Evolutionary conservation across 2,329 filamentous ascomycete species (phyloP), one percentile per base, ranked within the genome.

Genomic region (Stagonosporopsis tanaceti): DNA sequence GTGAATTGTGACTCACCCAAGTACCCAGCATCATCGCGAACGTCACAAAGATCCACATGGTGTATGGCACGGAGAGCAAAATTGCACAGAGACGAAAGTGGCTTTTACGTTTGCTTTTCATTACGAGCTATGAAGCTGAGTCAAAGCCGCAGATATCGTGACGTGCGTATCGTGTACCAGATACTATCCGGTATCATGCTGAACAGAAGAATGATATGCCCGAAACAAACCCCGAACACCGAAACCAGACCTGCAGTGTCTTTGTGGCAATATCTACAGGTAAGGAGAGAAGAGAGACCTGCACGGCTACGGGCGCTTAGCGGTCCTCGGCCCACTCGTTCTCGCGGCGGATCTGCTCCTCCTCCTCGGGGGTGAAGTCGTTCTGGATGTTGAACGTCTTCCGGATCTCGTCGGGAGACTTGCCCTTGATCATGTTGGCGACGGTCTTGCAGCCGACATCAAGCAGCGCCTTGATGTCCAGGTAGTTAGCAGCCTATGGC

Each of bases 371-470:
- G 0, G 95, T 98, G 81, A 99, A 99, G 78, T 99, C 95, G 72
- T 99, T 99, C 73, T 96, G 95, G 73, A 99, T 99, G 82, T 99
- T 99, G 84, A 99, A 99, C 0, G 95, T 99, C 85, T 98, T 99
- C 48, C 95, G 91, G 72, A 99, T 99, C 83, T 99, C 95, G 78
- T 99, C 95, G 3, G 95, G 95, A 0, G 93, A 97, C 85, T 99
- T 99, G 81, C 95, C 95, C 90, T 99, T 99, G 85, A 99, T 99
- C 95, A 99, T 99, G 82, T 99, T 99, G 61, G 95, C 95, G 15
- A 99, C 95, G 0, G 95, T 99, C 87, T 99, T 99, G 87, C 95
- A 99, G 61, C 95, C 95, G 59, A 98, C 94, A 65, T 99, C 95
- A 27, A 99, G 89, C 1, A 99, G 90, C 1, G 93, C 90, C 86